These are phyloP conservation scores for Trichoderma virens DNA, from an alignment of 495 filamentous ascomycete genomes.

Conservation along the genomic window DNA sequence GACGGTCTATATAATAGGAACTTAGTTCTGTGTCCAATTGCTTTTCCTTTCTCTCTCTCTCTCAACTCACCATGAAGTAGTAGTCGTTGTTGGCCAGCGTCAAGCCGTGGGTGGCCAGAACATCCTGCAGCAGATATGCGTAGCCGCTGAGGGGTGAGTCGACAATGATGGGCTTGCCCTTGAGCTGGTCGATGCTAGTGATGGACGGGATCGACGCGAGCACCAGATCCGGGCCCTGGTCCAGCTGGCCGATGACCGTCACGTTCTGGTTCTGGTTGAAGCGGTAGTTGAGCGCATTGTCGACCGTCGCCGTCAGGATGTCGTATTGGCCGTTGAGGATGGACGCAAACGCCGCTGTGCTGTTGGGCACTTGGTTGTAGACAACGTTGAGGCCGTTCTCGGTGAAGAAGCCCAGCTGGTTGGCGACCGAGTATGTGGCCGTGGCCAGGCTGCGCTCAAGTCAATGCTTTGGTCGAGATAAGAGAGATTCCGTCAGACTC, in stretches of 20 bases:
- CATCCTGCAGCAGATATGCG: constrained; percentile 22
- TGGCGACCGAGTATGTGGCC: constrained; percentile 24
- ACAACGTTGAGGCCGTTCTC: constrained; percentile 22
- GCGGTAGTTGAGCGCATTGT: constrained; percentile 23
- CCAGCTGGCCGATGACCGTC: constrained; percentile 23
- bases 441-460: constrained; percentile 17
- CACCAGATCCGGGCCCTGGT: constrained; percentile 22
- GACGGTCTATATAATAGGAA: constrained; percentile 17
- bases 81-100: constrained; percentile 18
- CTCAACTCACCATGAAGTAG: constrained; percentile 18
- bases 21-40: too few relatives aligned
- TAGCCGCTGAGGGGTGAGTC: constrained; percentile 23
- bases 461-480: constrained; percentile 4
- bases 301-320: constrained; percentile 21
- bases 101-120: constrained; percentile 17
- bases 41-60: not conserved
- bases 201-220: constrained; percentile 20
- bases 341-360: constrained; percentile 19
- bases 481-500: not conserved
- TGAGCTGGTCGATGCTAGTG: constrained; percentile 19
- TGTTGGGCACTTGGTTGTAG: constrained; percentile 23
- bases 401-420: constrained; percentile 23
- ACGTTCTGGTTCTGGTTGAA: constrained; percentile 21
- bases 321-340: constrained; percentile 23
- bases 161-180: constrained; percentile 21